Evolutionary conservation across 495 filamentous ascomycete species (phyloP).

Genomic region (Podospora pseudopauciseta): DNA sequence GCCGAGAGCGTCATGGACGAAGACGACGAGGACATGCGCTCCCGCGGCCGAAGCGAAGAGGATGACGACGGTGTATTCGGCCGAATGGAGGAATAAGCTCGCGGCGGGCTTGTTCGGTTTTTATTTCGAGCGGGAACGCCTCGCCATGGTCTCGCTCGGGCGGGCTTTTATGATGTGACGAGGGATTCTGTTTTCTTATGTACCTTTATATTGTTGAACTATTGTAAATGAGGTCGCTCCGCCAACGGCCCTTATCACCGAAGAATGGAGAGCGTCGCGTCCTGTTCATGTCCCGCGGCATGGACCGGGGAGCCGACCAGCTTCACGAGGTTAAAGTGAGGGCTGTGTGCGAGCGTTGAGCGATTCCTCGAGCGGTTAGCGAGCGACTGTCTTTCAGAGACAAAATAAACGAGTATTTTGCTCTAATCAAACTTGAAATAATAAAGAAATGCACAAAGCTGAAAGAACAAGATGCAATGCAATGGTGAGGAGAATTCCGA

Average conservation of each 20-base stretch:
- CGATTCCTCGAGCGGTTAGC: constrained; percentile 40
- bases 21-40: constrained; percentile 69
- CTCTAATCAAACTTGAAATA: not conserved
- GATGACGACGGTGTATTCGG: constrained; percentile 96
- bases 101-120: not conserved
- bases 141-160: not conserved
- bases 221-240: constrained; percentile 50
- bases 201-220: constrained; percentile 41
- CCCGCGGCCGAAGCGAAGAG: constrained; percentile 68
- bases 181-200: constrained; percentile 42
- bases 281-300: not conserved
- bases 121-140: not conserved
- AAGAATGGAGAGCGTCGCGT: constrained; percentile 46
- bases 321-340: constrained; percentile 62
- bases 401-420: constrained; percentile 5
- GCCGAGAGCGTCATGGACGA: constrained; percentile 68
- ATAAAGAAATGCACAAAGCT: not conserved
- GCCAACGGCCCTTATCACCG: constrained; percentile 55
- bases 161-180: constrained; percentile 29
- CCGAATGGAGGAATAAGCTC: constrained; percentile 79
- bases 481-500: not conserved
- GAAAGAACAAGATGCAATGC: not conserved
- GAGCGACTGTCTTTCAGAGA: constrained; percentile 15
- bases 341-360: constrained; percentile 56
- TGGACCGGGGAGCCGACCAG: constrained; percentile 19